Base-by-base conservation (phyloP, 805 yeast species). In the Starmerella asiatica region DNA sequence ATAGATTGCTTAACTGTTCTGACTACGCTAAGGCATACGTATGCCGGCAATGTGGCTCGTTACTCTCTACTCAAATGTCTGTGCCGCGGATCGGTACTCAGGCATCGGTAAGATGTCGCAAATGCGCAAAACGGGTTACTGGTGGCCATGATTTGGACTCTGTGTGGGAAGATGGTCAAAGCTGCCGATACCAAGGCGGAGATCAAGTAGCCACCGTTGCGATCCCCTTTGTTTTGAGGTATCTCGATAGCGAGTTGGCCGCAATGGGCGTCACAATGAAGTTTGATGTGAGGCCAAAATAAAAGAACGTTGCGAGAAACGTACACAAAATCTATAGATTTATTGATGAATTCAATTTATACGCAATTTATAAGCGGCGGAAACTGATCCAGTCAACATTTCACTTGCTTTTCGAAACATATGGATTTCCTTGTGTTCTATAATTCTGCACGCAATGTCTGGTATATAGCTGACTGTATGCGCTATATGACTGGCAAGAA, bases 231-330 rank as follows among this genome's bases (percentile, higher is more conserved):
- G 98, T 91, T 26, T 72, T 91, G 70, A 81, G 86, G 58, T 91
- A 88, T 58, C 69, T 91, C 58, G 97, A 91, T 56, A 82, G 94
- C 26, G 98, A 91, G 62, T 70, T 91, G 51, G 75, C 93, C 15
- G 97, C 98, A 14, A 91, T 91, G 98, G 97, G 97, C 64, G 85
- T 91, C 51, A 77, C 81, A 62, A 70, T 91, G 79, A 76, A 79
- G 48, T 88, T 83, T 65, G 82, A 82, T 54, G 93, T 86, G 38
- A 76, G 70, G 39, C 94, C 67, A 2, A 42, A 46, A 32, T 53
- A 45, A 43, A n/a, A 16, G 14, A 8, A 4, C 12, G 5, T 9
- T 14, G 17, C 6, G 27, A 30, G 32, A 6, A 6, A 4, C 17
- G 3, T 9, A 35, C n/a, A n/a, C n/a, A n/a, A n/a, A n/a, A n/a